Percentiles rank a stretch among this genome's conserved stretches.
Evolutionary conservation across 2,329 filamentous ascomycete species (phyloP).

Genomic region (Lasiodiplodia hormozganensis): DNA sequence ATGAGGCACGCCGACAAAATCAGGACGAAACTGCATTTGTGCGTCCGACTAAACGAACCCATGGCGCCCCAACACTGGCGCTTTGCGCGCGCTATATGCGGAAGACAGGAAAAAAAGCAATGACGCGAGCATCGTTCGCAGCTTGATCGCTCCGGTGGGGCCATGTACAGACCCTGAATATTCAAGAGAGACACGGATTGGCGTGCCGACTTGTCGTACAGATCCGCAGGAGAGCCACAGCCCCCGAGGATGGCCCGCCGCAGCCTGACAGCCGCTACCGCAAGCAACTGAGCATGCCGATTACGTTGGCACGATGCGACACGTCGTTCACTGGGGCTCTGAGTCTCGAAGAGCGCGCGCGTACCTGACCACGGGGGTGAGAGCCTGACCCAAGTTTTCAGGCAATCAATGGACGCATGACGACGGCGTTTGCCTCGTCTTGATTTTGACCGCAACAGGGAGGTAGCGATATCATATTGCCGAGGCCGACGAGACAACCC

Average conservation of each 20-base stretch:
- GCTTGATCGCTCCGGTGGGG: neutral
- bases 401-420: constrained; percentile 19
- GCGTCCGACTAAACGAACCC: constrained; percentile 1
- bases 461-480: constrained; percentile 2
- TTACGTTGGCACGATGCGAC: constrained; percentile 6
- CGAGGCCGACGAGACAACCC: neutral
- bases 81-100: neutral
- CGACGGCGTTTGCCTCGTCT: constrained; percentile 1
- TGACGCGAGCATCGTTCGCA: constrained; percentile 1
- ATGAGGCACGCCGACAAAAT: constrained; percentile 19
- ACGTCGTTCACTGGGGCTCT: constrained; percentile 1
- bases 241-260: constrained; percentile 11
- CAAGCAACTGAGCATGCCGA: neutral
- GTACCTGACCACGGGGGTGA: constrained; percentile 9
- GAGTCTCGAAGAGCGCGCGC: neutral
- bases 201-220: neutral
- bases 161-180: constrained; percentile 23
- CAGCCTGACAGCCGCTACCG: neutral
- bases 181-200: neutral
- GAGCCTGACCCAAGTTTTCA: constrained; percentile 4
- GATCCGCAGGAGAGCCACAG: neutral
- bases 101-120: neutral
- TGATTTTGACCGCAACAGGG: neutral
- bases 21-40: constrained; percentile 14
- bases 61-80: neutral